Conservation (phyloP, 495 filamentous ascomycete genomes). For the Neurospora cerealis region DNA sequence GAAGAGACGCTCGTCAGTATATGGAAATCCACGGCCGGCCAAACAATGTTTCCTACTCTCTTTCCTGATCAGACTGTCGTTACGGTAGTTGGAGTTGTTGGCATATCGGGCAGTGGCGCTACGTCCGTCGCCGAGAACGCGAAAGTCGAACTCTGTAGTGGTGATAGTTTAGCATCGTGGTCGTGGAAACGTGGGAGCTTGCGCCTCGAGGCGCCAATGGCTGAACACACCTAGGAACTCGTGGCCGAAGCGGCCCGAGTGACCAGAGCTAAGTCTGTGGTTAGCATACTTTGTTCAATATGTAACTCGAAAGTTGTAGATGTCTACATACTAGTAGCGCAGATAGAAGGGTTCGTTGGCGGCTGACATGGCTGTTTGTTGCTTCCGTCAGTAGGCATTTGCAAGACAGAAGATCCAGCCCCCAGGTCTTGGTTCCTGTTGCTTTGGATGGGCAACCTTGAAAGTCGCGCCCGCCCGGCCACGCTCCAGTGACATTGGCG, state of each 20-base stretch:
- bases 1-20: background rate
- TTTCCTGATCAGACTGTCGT: slow-evolving; percentile 98
- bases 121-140: slow-evolving; percentile 84
- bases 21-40: background rate
- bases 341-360: slow-evolving; percentile 79
- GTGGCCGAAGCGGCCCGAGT: slow-evolving; percentile 95
- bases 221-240: slow-evolving; percentile 77
- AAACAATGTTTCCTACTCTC: slow-evolving; percentile 61
- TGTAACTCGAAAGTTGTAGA: background rate
- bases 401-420: background rate
- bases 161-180: slow-evolving; percentile 3
- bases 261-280: slow-evolving; percentile 67
- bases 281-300: background rate
- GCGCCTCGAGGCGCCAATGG: background rate
- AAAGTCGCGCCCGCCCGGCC: slow-evolving; percentile 1
- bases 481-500: slow-evolving; percentile 11
- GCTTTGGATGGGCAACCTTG: slow-evolving; percentile 10
- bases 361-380: slow-evolving; percentile 22
- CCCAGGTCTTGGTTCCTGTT: background rate
- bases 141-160: slow-evolving; percentile 84
- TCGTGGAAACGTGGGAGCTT: background rate
- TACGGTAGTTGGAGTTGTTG: slow-evolving; percentile 99
- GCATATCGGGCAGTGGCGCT: slow-evolving; percentile 94
- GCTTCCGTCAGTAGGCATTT: background rate
- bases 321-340: slow-evolving; percentile 77